Conservation (phyloP, 176 grass and related monocot genomes). For the Oryza officinalis region DNA sequence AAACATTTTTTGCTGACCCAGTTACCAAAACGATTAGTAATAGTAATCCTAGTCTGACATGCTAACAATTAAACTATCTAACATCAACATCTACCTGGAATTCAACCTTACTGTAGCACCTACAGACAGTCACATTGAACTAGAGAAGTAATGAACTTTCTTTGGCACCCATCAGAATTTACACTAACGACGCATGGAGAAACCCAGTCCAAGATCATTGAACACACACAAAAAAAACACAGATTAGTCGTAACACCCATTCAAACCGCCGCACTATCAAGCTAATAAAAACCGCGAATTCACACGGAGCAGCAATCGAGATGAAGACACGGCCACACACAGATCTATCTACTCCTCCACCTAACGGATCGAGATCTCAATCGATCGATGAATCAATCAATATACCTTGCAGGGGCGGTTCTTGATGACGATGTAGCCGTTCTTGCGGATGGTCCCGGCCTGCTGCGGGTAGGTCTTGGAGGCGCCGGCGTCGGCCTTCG, state of each 20-base stretch:
- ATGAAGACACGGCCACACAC: not conserved
- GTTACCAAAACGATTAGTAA: not conserved
- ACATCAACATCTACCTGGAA: not conserved
- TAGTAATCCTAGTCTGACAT: not conserved
- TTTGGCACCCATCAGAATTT: not conserved
- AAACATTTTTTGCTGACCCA: not conserved
- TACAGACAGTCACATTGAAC: not conserved
- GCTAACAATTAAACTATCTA: not conserved
- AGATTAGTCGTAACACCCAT: not conserved
- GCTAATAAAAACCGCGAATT: not conserved
- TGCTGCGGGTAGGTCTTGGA: constrained; percentile 51
- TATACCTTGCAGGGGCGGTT: constrained; percentile 37
- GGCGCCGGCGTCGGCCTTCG: constrained; percentile 37
- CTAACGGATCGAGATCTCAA: not conserved
- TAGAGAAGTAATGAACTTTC: not conserved
- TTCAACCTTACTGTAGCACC: not conserved
- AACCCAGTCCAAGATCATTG: not conserved
- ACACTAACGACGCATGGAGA: not conserved
- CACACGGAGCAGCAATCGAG: not conserved
- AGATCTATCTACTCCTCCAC: not conserved
- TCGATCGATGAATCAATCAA: too few species aligned
- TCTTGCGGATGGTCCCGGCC: constrained; percentile 37
- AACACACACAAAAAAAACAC: not conserved
- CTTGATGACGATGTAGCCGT: constrained; percentile 38
- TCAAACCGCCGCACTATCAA: not conserved